Evolutionary conservation across 2,329 filamentous ascomycete genomes (phyloP).

Genomic region (Cephalotrichum gorgonifer): DNA sequence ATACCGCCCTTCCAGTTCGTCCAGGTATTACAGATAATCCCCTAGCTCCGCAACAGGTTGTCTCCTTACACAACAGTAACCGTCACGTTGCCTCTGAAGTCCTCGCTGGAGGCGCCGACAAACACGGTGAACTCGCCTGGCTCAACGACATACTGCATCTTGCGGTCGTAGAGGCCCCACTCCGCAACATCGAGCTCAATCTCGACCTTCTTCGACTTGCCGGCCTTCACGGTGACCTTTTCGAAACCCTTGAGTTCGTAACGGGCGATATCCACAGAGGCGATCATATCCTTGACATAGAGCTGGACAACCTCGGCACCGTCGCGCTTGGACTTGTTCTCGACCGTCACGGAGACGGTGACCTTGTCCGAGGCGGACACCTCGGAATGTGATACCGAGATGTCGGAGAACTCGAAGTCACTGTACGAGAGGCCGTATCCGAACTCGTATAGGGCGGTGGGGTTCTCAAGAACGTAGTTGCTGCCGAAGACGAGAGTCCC

Average conservation of each 20-base stretch:
- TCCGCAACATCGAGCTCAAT: slow-evolving; percentile 45
- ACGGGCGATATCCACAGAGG: slow-evolving; percentile 54
- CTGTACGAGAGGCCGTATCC: slow-evolving; percentile 59
- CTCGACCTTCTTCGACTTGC: slow-evolving; percentile 40
- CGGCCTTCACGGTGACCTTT: slow-evolving; percentile 52
- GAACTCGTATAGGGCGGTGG: slow-evolving; percentile 51
- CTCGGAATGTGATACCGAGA: slow-evolving; percentile 36
- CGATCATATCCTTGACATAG: slow-evolving; percentile 53
- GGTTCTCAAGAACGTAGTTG: slow-evolving; percentile 52
- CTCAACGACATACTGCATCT: slow-evolving; percentile 66
- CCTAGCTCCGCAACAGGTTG: too few relatives aligned
- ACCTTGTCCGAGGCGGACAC: slow-evolving; percentile 39
- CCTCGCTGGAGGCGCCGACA: slow-evolving; percentile 49
- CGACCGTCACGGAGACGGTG: slow-evolving; percentile 50
- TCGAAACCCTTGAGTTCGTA: slow-evolving; percentile 56
- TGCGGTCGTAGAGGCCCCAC: slow-evolving; percentile 45
- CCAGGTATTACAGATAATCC: too few relatives aligned
- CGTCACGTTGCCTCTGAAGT: slow-evolving; percentile 44
- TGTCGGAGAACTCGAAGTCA: slow-evolving; percentile 47
- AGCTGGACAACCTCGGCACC: slow-evolving; percentile 60
- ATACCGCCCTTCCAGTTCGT: too few relatives aligned
- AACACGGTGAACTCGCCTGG: slow-evolving; percentile 54
- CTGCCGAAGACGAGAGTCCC: slow-evolving; percentile 54
- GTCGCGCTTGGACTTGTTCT: slow-evolving; percentile 44
- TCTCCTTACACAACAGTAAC: slow-evolving; percentile 38